Base-by-base conservation (phyloP, 441 rosid genomes). In the Adansonia madagascariensis region DNA sequence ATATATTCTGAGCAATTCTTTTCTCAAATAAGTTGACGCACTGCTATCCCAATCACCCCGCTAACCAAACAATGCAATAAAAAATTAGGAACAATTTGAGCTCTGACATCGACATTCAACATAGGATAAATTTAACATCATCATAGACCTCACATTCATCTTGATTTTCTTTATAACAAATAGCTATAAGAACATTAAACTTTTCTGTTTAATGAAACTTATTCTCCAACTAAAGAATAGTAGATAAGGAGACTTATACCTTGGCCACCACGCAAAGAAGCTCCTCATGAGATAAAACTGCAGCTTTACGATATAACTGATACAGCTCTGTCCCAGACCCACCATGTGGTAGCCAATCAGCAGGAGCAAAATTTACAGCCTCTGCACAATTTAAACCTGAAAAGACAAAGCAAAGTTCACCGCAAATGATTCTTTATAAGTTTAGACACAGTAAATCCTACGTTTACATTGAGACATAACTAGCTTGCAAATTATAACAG, bases 341-440 rank as follows among this genome's bases (percentile, higher is more conserved):
- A 80, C 99, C 99, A 84, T 94, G 89, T 57, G 99, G 99, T 78
- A 96, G 86, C 99, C 99, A 96, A 79, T 94, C 99, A 82, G 97
- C 97, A 69, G 99, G 97, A 69, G 98, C 97, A 85, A 96, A 96
- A 85, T 96, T 96, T 77, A 96, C 99, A 57, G 99, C 98, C 74
- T 71, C 62, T 53, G 74, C 74, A 52, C 74, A 71, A 82, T 96
- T 96, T 78, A 96, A 86, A 87, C 99, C 98, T 96, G 86, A 71
- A 77, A 77, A 80, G 47, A 75, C 66, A 77, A 50, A 59, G 61
- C 31, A 43, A 65, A 44, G 53, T 53, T 49, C 17, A 43, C 35
- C 68, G 62, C 53, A 22, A 57, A 63, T 66, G 18, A 43, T 22
- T 61, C 35, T 52, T 77, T 66, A 11, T 75, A 17, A 41, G 49